Conservation (phyloP, 2,329 filamentous ascomycete species). For the Colletotrichum trifolii region DNA sequence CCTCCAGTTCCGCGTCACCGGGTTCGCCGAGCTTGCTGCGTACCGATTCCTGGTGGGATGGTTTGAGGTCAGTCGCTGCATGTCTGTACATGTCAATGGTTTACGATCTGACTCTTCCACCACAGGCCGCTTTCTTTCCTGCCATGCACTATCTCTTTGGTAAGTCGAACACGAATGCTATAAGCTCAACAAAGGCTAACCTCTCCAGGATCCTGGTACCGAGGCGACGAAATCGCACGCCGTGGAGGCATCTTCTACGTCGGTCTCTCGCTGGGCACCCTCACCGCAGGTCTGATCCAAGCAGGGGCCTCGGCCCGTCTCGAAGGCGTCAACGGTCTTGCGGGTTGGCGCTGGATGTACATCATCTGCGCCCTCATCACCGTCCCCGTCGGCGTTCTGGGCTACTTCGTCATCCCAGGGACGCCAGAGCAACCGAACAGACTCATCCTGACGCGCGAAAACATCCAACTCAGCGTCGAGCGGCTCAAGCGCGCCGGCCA, state of each 20-base stretch:
- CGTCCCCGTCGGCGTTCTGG: slow-evolving; percentile 51
- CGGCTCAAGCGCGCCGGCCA: slow-evolving; percentile 55
- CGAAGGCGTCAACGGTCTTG: slow-evolving; percentile 51
- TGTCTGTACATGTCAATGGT: not conserved
- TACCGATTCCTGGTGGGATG: slow-evolving; percentile 48
- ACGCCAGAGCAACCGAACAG: slow-evolving; percentile 45
- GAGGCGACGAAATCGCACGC: slow-evolving; percentile 52
- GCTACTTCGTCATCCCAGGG: slow-evolving; percentile 52
- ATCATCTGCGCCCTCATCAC: slow-evolving; percentile 58
- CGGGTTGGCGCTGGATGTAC: slow-evolving; percentile 60
- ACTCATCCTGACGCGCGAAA: slow-evolving; percentile 41
- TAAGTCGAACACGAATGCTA: not conserved
- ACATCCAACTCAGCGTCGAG: slow-evolving; percentile 41
- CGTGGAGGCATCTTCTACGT: slow-evolving; percentile 58
- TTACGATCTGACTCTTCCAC: slow-evolving; percentile 44
- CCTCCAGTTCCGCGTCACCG: slow-evolving; percentile 44
- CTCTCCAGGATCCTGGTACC: slow-evolving; percentile 60
- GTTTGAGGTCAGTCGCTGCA: slow-evolving; percentile 37
- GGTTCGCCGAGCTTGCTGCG: slow-evolving; percentile 38
- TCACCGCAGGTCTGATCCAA: slow-evolving; percentile 57
- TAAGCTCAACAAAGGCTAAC: slow-evolving; percentile 45
- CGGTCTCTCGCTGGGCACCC: slow-evolving; percentile 54
- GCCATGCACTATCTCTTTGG: slow-evolving; percentile 53
- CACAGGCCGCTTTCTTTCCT: slow-evolving; percentile 47
- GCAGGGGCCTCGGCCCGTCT: slow-evolving; percentile 56